phyloP scores from a whole-genome alignment of 306 rosid species.

The Senna siamea region DNA sequence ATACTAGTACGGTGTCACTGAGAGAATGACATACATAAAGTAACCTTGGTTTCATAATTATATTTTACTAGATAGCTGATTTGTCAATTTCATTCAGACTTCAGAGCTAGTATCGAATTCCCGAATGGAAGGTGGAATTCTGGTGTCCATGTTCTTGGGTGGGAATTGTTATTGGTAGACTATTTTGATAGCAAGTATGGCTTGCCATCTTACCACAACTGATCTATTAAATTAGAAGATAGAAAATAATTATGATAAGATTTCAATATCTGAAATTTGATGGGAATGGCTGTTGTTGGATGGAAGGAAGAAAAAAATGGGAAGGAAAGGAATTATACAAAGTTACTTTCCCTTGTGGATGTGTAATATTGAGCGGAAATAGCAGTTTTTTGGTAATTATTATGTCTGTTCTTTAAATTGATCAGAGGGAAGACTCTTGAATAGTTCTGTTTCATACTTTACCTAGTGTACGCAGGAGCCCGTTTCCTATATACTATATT shows the following conservation, averaged over 20 bases:
- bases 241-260: not conserved
- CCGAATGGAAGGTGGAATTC: not conserved
- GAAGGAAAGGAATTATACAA: not conserved
- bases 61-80: not conserved
- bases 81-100: not conserved
- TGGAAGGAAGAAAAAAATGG: not conserved
- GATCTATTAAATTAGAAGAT: not conserved
- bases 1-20: not conserved
- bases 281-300: not conserved
- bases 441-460: constrained; percentile 12
- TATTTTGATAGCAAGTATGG: constrained; percentile 1
- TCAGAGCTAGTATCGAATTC: not conserved
- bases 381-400: not conserved
- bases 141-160: not conserved
- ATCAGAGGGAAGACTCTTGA: not conserved
- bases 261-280: not conserved
- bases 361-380: not conserved
- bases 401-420: constrained; percentile 16
- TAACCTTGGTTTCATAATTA: not conserved
- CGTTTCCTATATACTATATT: not conserved
- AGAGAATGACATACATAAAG: not conserved
- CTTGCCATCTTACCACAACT: not conserved
- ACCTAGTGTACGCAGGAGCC: constrained; percentile 3
- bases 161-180: not conserved
- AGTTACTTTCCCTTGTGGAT: not conserved